These are phyloP conservation scores for Lycium barbarum DNA, from an alignment of 257 asterid species.

Conservation along the genomic window DNA sequence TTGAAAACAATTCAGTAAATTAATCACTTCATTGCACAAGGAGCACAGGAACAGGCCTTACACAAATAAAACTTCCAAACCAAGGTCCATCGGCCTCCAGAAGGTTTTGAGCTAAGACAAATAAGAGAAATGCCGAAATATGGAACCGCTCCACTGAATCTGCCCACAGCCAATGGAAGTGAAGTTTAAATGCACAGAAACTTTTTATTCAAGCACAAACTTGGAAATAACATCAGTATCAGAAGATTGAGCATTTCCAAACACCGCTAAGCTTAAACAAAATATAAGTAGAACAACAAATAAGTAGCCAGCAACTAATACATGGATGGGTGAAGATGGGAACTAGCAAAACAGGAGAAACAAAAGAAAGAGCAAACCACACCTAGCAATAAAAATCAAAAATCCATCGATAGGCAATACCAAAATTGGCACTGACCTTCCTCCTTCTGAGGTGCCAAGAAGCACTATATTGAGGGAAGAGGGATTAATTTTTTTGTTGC, in stretches of 20 bases:
- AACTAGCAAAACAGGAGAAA: conserved; percentile 13
- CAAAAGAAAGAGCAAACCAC: background rate
- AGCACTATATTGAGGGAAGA: conserved; percentile 7
- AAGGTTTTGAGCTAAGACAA: conserved; percentile 95
- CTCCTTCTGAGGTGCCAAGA: background rate
- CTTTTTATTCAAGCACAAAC: conserved; percentile 13
- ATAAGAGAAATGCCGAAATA: conserved; percentile 85
- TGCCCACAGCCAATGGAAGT: conserved; percentile 45
- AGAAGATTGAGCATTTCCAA: conserved; percentile 22
- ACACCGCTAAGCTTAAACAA: background rate
- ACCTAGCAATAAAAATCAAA: conserved; percentile 2
- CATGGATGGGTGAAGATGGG: conserved; percentile 17
- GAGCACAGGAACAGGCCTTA: conserved; percentile 45
- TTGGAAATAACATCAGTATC: background rate
- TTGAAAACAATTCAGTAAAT: background rate
- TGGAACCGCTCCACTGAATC: conserved; percentile 98
- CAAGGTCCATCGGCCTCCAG: conserved; percentile 97
- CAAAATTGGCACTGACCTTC: background rate
- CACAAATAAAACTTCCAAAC: conserved; percentile 81
- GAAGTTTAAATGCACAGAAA: conserved; percentile 17
- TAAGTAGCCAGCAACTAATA: conserved; percentile 7
- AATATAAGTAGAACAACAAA: conserved; percentile 15
- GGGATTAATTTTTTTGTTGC: background rate
- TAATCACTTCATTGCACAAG: conserved; percentile 21
- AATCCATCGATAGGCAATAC: background rate